Percentiles rank a stretch among this genome's conserved stretches.
phyloP scores from a whole-genome alignment of 805 yeast species.

The Suhomyces canberraensis region DNA sequence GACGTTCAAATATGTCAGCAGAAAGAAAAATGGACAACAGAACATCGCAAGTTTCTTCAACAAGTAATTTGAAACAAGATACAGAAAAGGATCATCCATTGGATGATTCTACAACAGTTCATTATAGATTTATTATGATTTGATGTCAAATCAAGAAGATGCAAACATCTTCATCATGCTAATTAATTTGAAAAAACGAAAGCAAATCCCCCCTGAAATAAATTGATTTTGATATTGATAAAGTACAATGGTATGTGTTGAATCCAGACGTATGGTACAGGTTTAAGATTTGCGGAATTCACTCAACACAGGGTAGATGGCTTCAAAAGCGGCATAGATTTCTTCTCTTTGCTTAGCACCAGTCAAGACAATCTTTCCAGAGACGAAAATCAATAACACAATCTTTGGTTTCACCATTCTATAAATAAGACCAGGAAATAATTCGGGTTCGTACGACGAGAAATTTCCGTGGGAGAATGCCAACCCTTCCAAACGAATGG shows the following conservation, averaged over 20 bases:
- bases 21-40: slow-evolving; percentile 3
- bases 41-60: neutral
- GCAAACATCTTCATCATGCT: neutral
- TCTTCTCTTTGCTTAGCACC: slow-evolving; percentile 99
- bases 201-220: slow-evolving; percentile 5
- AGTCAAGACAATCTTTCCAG: slow-evolving; percentile 95
- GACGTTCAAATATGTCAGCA: slow-evolving; percentile 14
- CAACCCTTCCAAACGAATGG: slow-evolving; percentile 93
- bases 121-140: neutral
- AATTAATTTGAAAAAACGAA: neutral
- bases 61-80: too few relatives aligned
- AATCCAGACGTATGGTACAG: neutral
- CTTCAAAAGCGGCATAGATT: slow-evolving; percentile 96
- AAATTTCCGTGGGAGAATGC: slow-evolving; percentile 98
- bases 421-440: slow-evolving; percentile 96
- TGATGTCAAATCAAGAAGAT: neutral
- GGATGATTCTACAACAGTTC: too few relatives aligned
- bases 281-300: slow-evolving; percentile 82
- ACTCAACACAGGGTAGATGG: slow-evolving; percentile 96
- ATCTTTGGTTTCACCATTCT: slow-evolving; percentile 99
- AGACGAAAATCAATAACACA: slow-evolving; percentile 90
- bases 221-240: slow-evolving; percentile 1
- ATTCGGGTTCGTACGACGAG: slow-evolving; percentile 97
- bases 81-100: too few relatives aligned
- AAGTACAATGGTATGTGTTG: neutral